Conservation (phyloP, 1,284 basidiomycete genomes). For the Malassezia vespertilionis region DNA sequence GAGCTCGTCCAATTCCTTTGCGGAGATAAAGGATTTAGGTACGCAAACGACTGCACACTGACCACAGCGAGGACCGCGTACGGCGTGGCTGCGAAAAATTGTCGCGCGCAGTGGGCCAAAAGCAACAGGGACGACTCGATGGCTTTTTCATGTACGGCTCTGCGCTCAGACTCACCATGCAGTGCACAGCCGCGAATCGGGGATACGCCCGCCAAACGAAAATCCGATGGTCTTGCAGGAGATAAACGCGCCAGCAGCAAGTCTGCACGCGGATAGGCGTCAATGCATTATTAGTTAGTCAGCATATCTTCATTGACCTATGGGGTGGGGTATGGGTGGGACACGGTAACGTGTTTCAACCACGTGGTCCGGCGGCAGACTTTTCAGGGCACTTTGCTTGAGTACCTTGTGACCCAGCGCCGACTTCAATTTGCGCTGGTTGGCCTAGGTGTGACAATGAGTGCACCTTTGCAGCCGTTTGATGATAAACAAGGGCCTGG, state of each 20-base stretch:
- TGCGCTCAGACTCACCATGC: neutral
- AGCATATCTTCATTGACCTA: no score
- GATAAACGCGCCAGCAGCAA: neutral
- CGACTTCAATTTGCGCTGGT: no score
- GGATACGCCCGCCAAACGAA: constrained; percentile 1
- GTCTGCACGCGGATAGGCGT: neutral
- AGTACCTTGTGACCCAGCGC: no score
- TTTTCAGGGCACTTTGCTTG: no score
- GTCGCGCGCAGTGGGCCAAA: constrained; percentile 70
- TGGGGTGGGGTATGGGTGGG: no score
- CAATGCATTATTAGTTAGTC: constrained; percentile 4
- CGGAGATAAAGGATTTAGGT: constrained; percentile 94
- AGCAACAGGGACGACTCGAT: constrained; percentile 91
- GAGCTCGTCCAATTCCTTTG: constrained; percentile 90
- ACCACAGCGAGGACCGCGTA: constrained; percentile 78
- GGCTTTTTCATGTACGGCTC: constrained; percentile 62
- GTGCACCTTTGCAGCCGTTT: no score
- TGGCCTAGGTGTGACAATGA: no score
- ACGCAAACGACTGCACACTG: constrained; percentile 31
- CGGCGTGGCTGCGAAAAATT: constrained; percentile 90
- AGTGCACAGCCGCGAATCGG: neutral
- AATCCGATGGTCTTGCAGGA: neutral
- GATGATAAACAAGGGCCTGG: no score
- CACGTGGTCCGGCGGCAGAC: no score
- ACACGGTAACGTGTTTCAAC: no score